These are phyloP conservation scores for Ligustrum vulgare DNA, from an alignment of 257 asterid species.

Conservation along the genomic window DNA sequence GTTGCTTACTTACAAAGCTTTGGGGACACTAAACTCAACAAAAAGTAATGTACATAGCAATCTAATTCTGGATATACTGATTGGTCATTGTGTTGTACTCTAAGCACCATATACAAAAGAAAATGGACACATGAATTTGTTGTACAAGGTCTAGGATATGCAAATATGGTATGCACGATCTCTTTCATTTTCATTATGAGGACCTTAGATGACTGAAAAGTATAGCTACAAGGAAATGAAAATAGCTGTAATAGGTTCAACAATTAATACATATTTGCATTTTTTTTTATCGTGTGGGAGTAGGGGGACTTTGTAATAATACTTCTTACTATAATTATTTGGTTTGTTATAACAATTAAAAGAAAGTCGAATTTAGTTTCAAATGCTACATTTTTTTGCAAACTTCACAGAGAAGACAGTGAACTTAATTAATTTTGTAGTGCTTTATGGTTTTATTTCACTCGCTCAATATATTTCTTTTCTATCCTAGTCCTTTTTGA, in stretches of 20 bases:
- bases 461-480: neutral
- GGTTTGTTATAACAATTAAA: neutral
- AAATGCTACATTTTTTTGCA: conserved; percentile 1
- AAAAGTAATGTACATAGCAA: neutral
- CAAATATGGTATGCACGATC: neutral
- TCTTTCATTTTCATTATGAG: neutral
- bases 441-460: neutral
- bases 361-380: neutral
- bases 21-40: neutral
- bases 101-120: neutral
- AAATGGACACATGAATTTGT: neutral
- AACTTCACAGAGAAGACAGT: conserved; percentile 2
- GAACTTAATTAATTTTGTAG: neutral
- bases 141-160: neutral
- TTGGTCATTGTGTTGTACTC: neutral
- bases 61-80: neutral
- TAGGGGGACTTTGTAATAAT: neutral
- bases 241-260: neutral
- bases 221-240: neutral
- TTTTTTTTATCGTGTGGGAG: neutral
- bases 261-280: neutral
- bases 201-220: neutral
- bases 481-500: neutral
- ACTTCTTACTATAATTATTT: neutral
- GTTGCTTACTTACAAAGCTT: neutral